Percentiles rank a stretch among this genome's conserved stretches.
These are phyloP conservation scores for Asterophora parasitica DNA, from an alignment of 768 basidiomycete genomes.

Conservation along the genomic window DNA sequence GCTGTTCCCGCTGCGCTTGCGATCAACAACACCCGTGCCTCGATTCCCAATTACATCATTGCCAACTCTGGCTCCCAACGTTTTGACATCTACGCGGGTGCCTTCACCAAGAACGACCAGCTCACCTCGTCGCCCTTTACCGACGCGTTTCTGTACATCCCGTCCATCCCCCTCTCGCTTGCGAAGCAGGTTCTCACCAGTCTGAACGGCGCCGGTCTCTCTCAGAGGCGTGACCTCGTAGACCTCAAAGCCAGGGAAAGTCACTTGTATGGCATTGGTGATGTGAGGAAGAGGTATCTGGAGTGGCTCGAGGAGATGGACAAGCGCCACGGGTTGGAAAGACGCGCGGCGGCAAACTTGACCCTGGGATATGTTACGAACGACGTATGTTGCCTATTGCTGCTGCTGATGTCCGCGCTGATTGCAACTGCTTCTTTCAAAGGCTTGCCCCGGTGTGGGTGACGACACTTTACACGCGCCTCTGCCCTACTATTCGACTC, in stretches of 20 bases:
- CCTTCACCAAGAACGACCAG: constrained; percentile 79
- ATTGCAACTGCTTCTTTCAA: not conserved
- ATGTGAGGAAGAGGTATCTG: constrained; percentile 7
- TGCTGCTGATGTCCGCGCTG: not conserved
- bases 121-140: constrained; percentile 69
- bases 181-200: constrained; percentile 50
- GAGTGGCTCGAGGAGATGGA: constrained; percentile 58
- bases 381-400: constrained; percentile 62
- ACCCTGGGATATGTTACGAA: constrained; percentile 5
- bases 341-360: not conserved
- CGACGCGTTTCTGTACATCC: constrained; percentile 59
- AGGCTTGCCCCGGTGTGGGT: constrained; percentile 70
- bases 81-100: constrained; percentile 61
- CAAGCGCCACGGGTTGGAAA: not conserved
- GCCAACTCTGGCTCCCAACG: constrained; percentile 60
- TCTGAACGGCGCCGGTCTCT: constrained; percentile 41
- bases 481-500: constrained; percentile 48
- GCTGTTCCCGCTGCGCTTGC: constrained; percentile 54
- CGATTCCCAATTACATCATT: constrained; percentile 59
- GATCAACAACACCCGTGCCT: constrained; percentile 58
- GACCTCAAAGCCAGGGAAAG: too few relatives aligned
- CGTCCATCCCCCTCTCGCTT: constrained; percentile 43
- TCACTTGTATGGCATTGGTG: too few relatives aligned
- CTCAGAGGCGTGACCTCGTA: too few relatives aligned
- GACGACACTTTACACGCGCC: constrained; percentile 69